phyloP scores from a whole-genome alignment of 306 rosid genomes.

The Astragalus membranaceus region DNA sequence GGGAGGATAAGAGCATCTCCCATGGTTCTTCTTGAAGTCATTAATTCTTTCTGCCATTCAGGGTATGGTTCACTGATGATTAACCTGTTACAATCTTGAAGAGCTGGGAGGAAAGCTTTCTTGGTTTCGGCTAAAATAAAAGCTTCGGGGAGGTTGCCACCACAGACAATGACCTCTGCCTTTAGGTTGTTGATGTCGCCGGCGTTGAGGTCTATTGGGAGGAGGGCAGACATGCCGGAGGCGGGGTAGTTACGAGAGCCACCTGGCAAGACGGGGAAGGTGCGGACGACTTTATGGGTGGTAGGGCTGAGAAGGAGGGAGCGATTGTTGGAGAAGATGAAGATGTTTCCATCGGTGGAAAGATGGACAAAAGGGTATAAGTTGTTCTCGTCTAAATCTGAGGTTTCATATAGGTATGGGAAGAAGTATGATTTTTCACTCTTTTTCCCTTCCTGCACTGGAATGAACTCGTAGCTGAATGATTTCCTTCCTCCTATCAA shows the following conservation, averaged over 20 bases:
- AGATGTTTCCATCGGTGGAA: constrained; percentile 64
- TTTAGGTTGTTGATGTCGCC: background rate
- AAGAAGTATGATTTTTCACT: constrained; percentile 13
- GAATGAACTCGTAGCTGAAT: constrained; percentile 55
- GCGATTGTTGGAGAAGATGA: constrained; percentile 73
- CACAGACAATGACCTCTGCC: constrained; percentile 68
- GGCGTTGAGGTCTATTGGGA: constrained; percentile 56
- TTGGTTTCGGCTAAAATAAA: constrained; percentile 30
- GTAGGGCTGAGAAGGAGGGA: constrained; percentile 54
- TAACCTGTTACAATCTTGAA: constrained; percentile 56
- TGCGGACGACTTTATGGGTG: constrained; percentile 35
- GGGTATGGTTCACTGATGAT: constrained; percentile 27
- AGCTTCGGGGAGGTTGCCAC: constrained; percentile 52
- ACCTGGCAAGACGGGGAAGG: constrained; percentile 45
- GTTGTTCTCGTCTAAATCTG: constrained; percentile 73
- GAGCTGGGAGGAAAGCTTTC: constrained; percentile 43
- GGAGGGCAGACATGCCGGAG: constrained; percentile 74
- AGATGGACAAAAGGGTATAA: constrained; percentile 79
- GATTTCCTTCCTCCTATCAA: constrained; percentile 67
- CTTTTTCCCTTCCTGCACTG: constrained; percentile 28
- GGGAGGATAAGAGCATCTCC: constrained; percentile 67
- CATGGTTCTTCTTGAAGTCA: constrained; percentile 73
- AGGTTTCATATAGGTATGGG: constrained; percentile 50
- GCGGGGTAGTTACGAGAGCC: constrained; percentile 91
- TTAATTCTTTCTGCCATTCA: constrained; percentile 38